These are phyloP conservation scores for Linum lewisii DNA, from an alignment of 345 rosid species.

Conservation along the genomic window DNA sequence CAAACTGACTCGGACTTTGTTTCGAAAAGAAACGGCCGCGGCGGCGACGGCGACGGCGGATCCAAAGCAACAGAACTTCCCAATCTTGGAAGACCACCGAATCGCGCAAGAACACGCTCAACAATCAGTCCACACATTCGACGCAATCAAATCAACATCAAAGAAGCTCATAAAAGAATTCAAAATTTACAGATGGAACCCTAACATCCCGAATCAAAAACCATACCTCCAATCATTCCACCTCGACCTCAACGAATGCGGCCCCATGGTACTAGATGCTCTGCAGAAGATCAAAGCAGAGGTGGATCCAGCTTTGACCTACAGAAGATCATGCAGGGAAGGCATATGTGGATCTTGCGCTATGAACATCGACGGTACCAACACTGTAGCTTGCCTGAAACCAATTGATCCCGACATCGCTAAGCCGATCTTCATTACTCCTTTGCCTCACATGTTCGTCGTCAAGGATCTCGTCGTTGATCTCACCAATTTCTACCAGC, in stretches of 20 bases:
- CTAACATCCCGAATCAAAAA: conserved; percentile 37
- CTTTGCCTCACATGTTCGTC: conserved; percentile 60
- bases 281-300: conserved; percentile 64
- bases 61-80: conserved; percentile 24
- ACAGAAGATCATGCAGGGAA: conserved; percentile 61
- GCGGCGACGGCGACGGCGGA: conserved; percentile 5
- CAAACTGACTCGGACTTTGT: conserved; percentile 12
- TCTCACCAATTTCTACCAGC: conserved; percentile 58
- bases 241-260: conserved; percentile 46
- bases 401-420: conserved; percentile 39
- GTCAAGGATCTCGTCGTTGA: conserved; percentile 56
- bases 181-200: conserved; percentile 52
- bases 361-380: conserved; percentile 59
- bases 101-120: conserved; percentile 38
- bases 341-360: conserved; percentile 74
- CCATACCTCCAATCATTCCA: conserved; percentile 53
- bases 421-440: conserved; percentile 43
- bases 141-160: conserved; percentile 12
- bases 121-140: conserved; percentile 26
- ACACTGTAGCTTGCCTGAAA: conserved; percentile 60
- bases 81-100: conserved; percentile 37
- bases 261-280: conserved; percentile 56
- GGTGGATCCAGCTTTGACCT: conserved; percentile 46
- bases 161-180: conserved; percentile 39
- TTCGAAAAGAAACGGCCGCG: background rate